These are phyloP conservation scores for Euphorbia corollata DNA, from an alignment of 441 rosid species.

Conservation along the genomic window DNA sequence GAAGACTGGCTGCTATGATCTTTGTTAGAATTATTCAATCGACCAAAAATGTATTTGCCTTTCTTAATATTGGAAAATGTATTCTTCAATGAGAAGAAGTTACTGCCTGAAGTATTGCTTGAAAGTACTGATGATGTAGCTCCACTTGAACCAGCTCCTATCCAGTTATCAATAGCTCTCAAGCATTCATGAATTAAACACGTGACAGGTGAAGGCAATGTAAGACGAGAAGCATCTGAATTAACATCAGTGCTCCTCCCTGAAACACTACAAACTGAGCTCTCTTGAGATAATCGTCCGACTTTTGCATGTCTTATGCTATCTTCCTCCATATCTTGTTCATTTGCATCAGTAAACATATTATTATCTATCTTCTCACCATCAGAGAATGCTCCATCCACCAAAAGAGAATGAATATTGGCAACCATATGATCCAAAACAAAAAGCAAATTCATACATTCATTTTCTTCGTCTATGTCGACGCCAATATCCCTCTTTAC, in stretches of 20 bases:
- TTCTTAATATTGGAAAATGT: conserved; percentile 42
- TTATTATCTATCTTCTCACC: conserved; percentile 36
- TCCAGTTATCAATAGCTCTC: conserved; percentile 61
- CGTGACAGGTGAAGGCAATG: conserved; percentile 49
- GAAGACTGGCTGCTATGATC: conserved; percentile 33
- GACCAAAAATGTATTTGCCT: conserved; percentile 51
- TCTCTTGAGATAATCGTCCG: conserved; percentile 69
- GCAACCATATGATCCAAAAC: conserved; percentile 60
- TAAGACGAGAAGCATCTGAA: conserved; percentile 22
- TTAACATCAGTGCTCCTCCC: conserved; percentile 46
- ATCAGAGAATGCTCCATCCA: conserved; percentile 66
- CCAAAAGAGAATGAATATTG: conserved; percentile 65
- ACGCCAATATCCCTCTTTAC: conserved; percentile 80
- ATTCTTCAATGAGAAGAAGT: conserved; percentile 50
- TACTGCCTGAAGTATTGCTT: conserved; percentile 35
- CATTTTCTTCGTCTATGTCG: conserved; percentile 70
- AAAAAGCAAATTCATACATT: conserved; percentile 50
- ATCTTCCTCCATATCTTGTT: conserved; percentile 43
- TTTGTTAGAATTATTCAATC: conserved; percentile 45
- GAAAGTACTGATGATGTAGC: conserved; percentile 33
- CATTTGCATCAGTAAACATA: conserved; percentile 21
- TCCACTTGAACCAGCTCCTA: conserved; percentile 50
- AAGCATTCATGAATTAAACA: conserved; percentile 70
- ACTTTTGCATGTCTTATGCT: conserved; percentile 73
- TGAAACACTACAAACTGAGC: conserved; percentile 52